A percentile compares a stretch with the other conserved stretches of the same genome.
Evolutionary conservation across 2,329 filamentous ascomycete genomes (phyloP).

Genomic region (Talaromyces sp.): DNA sequence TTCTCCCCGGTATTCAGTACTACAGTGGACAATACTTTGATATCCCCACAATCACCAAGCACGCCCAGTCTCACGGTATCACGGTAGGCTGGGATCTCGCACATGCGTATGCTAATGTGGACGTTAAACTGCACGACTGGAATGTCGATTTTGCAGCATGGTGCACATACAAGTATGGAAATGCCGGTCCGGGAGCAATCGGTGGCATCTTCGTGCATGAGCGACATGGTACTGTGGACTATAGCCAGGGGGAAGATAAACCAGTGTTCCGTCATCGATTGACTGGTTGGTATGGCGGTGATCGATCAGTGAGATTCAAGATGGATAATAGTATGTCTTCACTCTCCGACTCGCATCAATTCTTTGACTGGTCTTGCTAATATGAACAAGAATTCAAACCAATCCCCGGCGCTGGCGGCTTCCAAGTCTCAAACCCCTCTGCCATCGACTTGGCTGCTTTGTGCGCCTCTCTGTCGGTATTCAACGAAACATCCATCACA

Average conservation of each 20-base stretch:
- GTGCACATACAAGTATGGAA: constrained; percentile 95
- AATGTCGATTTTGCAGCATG: constrained; percentile 85
- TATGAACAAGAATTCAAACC: constrained; percentile 62
- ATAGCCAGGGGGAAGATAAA: constrained; percentile 41
- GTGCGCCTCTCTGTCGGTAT: constrained; percentile 68
- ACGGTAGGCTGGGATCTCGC: constrained; percentile 82
- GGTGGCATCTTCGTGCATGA: constrained; percentile 78
- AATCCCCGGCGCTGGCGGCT: constrained; percentile 73
- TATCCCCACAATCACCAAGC: constrained; percentile 71
- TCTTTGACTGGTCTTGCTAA: neutral
- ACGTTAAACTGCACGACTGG: constrained; percentile 78
- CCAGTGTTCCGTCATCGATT: constrained; percentile 64
- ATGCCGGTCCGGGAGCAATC: constrained; percentile 76
- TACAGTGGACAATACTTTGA: constrained; percentile 87
- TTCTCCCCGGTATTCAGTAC: constrained; percentile 86
- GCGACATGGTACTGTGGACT: constrained; percentile 56
- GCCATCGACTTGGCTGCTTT: constrained; percentile 73
- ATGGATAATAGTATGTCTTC: constrained; percentile 66
- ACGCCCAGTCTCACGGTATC: constrained; percentile 69
- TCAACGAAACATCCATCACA: constrained; percentile 67
- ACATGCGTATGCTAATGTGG: constrained; percentile 79
- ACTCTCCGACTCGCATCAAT: neutral
- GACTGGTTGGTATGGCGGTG: constrained; percentile 80
- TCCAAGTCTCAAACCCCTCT: constrained; percentile 76
- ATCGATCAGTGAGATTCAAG: constrained; percentile 70